Conservation (phyloP, 768 basidiomycete species). For the Mycena vulgaris region DNA sequence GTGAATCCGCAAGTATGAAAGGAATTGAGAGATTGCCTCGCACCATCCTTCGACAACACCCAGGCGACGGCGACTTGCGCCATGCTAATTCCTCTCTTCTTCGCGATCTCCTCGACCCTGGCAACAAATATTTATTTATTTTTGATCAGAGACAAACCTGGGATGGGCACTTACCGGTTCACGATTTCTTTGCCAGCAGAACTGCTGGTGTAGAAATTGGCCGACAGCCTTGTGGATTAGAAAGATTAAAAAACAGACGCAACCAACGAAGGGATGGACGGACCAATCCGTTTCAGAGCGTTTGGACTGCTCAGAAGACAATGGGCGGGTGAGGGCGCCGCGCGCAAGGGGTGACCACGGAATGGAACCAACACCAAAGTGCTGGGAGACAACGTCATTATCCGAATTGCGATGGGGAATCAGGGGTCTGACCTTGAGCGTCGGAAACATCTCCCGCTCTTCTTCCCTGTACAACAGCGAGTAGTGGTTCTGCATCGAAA, state of each 20-base stretch:
- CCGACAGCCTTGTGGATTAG: neutral
- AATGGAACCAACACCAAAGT: slow-evolving; percentile 14
- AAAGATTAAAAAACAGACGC: neutral
- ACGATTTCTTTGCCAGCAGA: neutral
- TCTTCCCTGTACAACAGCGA: slow-evolving; percentile 13
- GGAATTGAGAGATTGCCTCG: neutral
- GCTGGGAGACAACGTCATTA: neutral
- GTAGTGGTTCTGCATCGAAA: slow-evolving; percentile 30
- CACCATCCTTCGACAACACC: neutral
- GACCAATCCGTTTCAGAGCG: neutral
- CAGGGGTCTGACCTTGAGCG: neutral
- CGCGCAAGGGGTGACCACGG: slow-evolving; percentile 21
- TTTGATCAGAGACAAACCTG: neutral
- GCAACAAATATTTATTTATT: neutral
- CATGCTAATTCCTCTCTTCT: slow-evolving; percentile 2
- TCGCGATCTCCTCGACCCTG: slow-evolving; percentile 2
- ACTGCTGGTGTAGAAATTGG: neutral
- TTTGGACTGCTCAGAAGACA: neutral
- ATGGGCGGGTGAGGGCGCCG: slow-evolving; percentile 11
- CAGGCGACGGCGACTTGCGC: neutral
- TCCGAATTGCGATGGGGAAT: too few relatives aligned
- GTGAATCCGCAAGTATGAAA: neutral
- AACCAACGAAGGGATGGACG: neutral
- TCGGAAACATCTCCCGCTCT: slow-evolving; percentile 15
- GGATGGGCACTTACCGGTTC: neutral